Conservation (phyloP, 768 basidiomycete genomes). For the Lactifluus piperatus region DNA sequence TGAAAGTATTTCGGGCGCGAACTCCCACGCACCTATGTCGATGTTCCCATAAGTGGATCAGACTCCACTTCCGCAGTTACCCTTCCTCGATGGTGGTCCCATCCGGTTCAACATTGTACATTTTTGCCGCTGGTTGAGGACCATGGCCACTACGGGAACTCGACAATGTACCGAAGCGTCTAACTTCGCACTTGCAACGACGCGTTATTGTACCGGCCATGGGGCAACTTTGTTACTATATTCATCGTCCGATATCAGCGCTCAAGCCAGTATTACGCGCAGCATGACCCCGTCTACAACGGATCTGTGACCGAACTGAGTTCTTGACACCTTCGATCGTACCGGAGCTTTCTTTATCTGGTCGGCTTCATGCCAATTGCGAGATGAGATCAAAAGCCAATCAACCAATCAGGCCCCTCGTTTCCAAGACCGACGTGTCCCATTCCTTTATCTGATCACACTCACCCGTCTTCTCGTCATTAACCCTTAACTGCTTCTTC, state of each 20-base stretch:
- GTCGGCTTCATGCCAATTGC: neutral
- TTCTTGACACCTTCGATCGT: neutral
- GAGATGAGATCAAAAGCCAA: neutral
- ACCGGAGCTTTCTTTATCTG: neutral
- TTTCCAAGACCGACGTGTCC: neutral
- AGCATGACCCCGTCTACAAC: conserved; percentile 1
- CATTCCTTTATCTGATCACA: too few species aligned
- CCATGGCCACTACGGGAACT: neutral
- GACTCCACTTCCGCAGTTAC: too few species aligned
- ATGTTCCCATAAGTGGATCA: too few species aligned
- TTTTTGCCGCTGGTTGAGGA: too few species aligned
- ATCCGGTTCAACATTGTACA: too few species aligned
- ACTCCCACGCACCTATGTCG: too few species aligned
- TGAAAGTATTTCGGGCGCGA: too few species aligned
- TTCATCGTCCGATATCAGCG: neutral
- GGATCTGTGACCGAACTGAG: neutral
- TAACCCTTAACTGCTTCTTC: neutral
- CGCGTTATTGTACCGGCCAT: neutral
- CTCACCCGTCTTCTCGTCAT: neutral
- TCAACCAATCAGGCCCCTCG: neutral
- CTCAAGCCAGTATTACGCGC: neutral
- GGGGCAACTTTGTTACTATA: neutral
- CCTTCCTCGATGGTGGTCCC: too few species aligned
- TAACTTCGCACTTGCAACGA: neutral
- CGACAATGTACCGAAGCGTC: neutral